Evolutionary conservation across 495 filamentous ascomycete species (phyloP), one percentile per base, ranked within the genome.

Genomic region (Podospora tetraspora): DNA sequence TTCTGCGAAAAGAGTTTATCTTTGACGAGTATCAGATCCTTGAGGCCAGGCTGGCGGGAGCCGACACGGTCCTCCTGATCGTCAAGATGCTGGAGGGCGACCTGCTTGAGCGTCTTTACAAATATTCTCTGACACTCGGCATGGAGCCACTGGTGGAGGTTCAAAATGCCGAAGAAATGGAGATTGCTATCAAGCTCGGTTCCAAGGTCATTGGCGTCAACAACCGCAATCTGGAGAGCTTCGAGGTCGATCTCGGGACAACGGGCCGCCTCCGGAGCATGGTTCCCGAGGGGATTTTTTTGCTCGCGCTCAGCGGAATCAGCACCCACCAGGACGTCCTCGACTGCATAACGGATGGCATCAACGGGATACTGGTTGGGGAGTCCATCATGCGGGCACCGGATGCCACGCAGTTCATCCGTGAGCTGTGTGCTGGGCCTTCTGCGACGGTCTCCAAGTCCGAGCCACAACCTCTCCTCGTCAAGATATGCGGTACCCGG

Each of bases 131-230:
- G 62, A 91, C 90, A 16, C 86, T 99, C 2, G 94, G 94, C 29
- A 99, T 99, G 95, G 96, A 98, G 79, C 95, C 95, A 23, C 79
- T 99, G 19, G 96, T 99, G 27, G 95, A 99, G 76, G 95, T 99
- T 23, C 96, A 99, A 72, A 98, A 89, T 22, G 85, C 89, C 1
- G 92, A 94, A 56, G 95, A 99, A 79, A 98, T 97, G 93, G 81
- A 89, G 57, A 88, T 87, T 37, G 95, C 95, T 12, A 88, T 96
- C 25, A 86, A 90, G 27, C 83, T 99, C 10, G 96, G 95, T 19
- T 84, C 95, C n/a, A 89, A 93, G 76, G 93, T 96, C 25, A 97
- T 99, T 73, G 95, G 95, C 10, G 95, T 99, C 72, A 99, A 99
- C 79, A 99, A 99, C 79, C 86, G 95, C 57, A 94, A 99, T 73